Evolutionary conservation across 805 yeast species (phyloP), one percentile per base, ranked within the genome.

Genomic region (Wickerhamomyces subpelliculosus): DNA sequence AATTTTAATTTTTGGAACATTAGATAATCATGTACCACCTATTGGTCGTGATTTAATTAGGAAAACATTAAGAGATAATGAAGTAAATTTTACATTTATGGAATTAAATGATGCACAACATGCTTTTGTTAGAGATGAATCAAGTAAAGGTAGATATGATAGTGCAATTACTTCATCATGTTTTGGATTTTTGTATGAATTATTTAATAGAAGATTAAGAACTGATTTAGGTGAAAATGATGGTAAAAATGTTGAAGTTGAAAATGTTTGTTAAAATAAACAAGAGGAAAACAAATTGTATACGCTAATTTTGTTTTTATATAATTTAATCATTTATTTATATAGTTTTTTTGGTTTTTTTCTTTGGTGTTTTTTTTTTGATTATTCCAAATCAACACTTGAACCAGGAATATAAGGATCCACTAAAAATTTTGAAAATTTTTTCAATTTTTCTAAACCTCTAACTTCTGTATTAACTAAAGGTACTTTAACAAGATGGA

Each of bases 401-500:
- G 38, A 45, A 24, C 70, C 70, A 14, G 90, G 87, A 54, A 81
- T 75, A 53, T 84, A 86, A 23, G 93, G 93, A 30, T 78, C 72
- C 36, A 87, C 63, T 53, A 90, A 73, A 67, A 82, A 87, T 54
- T 78, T 73, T 24, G 96, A 85, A 56, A 93, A 93, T 59, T 79
- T 75, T 59, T 76, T 80, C 61, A 93, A 72, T 56, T 88, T 86
- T 39, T 82, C 84, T 45, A 85, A 70, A 25, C 99, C 99, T 63
- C 99, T 79, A 40, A 93, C 93, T 66, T 93, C 99, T 47, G 84
- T 78, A 34, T 96, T 96, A 48, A 93, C 77, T 58, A 90, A 76
- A 3, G 99, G 99, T 80, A 93, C 84, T 66, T 87, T 88, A 25
- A 93, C 93, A 51, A 93, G 71, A 58, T 94, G 97, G 72, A 90